phyloP scores from a whole-genome alignment of 176 grass and related monocot genomes.

The Urochloa ruziziensis region DNA sequence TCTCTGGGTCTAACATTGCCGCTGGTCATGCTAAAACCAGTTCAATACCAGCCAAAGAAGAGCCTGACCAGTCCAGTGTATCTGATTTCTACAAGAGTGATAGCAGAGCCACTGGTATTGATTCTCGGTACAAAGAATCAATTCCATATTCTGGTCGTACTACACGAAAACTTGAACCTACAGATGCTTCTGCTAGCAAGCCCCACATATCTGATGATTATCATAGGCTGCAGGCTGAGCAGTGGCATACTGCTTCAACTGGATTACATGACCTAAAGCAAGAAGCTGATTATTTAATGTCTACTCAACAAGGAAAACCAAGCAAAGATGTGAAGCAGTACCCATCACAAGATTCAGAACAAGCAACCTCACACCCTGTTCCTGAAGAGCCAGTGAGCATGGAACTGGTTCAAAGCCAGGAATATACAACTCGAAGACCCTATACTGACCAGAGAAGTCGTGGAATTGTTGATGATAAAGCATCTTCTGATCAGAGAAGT shows the following conservation, averaged over 20 bases:
- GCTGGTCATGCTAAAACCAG: neutral
- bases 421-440: neutral
- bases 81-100: constrained; percentile 21
- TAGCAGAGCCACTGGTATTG: constrained; percentile 4
- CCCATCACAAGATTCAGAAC: constrained; percentile 38
- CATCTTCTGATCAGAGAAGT: constrained; percentile 10
- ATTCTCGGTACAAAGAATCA: constrained; percentile 7
- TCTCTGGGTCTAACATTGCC: neutral
- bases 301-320: constrained; percentile 22
- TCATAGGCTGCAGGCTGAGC: constrained; percentile 5
- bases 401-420: constrained; percentile 13
- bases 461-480: constrained; percentile 4
- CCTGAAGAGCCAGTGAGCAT: constrained; percentile 24
- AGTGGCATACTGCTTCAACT: constrained; percentile 27
- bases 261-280: constrained; percentile 18
- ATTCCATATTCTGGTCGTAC: neutral
- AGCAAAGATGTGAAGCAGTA: constrained; percentile 18
- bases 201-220: neutral
- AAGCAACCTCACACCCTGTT: constrained; percentile 16
- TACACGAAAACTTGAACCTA: neutral
- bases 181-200: neutral
- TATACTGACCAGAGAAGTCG: constrained; percentile 20
- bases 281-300: constrained; percentile 12
- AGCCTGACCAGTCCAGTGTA: neutral
- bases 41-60: constrained; percentile 16